These are phyloP conservation scores for Castanea mollissima DNA, from an alignment of 306 rosid species.

Conservation along the genomic window DNA sequence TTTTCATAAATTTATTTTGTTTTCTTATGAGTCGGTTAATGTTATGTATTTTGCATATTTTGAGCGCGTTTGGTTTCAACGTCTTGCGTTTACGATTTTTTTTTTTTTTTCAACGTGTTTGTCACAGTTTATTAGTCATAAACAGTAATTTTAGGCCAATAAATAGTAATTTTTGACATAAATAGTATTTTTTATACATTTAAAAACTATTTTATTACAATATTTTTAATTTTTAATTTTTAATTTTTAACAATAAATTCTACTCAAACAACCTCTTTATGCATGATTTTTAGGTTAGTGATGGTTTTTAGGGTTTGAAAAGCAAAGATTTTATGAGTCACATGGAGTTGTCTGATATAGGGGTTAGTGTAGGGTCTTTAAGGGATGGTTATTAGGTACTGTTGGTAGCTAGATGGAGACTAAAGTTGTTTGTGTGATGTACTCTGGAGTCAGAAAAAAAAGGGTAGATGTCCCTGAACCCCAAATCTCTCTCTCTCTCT, in stretches of 20 bases:
- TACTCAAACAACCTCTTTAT: no score
- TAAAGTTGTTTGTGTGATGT: conserved; percentile 25
- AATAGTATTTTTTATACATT: no score
- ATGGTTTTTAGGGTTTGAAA: conserved; percentile 38
- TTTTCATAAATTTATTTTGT: conserved; percentile 9
- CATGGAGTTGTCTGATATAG: conserved; percentile 70
- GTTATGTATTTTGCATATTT: conserved; percentile 8
- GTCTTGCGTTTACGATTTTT: no score
- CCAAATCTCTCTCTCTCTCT: neutral
- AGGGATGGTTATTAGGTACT: conserved; percentile 21
- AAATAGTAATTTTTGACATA: no score
- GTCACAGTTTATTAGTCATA: no score
- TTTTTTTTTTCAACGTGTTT: no score
- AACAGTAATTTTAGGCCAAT: no score
- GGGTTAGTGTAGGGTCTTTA: conserved; percentile 26
- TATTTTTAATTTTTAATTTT: no score
- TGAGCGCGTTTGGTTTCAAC: no score
- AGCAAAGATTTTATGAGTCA: conserved; percentile 53
- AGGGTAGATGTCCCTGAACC: neutral
- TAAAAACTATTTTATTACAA: no score
- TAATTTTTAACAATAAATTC: no score
- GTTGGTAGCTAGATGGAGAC: conserved; percentile 32
- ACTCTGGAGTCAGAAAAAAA: conserved; percentile 25
- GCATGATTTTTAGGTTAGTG: conserved; percentile 14
- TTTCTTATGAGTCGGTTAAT: conserved; percentile 11